Evolutionary conservation across 2,329 filamentous ascomycete genomes (phyloP).

Genomic region (Alternaria arborescens): DNA sequence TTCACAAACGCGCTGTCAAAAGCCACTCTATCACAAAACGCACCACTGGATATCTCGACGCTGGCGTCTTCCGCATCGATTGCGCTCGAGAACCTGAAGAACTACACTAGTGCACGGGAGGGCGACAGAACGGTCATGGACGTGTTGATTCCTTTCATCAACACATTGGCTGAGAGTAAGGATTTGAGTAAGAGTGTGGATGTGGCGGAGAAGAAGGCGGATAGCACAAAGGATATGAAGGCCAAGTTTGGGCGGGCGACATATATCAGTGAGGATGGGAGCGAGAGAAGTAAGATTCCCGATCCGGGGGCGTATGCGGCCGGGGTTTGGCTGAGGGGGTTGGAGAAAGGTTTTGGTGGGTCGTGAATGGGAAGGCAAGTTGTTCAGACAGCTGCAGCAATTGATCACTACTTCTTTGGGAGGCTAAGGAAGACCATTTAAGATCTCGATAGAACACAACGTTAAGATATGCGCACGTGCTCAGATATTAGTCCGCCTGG

Average conservation of each 20-base stretch:
- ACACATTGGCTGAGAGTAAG: conserved; percentile 68
- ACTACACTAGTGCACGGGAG: conserved; percentile 85
- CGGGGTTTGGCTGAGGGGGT: conserved; percentile 79
- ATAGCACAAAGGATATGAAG: conserved; percentile 87
- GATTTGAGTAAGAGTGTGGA: conserved; percentile 75
- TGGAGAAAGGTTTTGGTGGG: conserved; percentile 35
- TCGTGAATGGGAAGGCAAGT: background rate
- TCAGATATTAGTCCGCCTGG: background rate
- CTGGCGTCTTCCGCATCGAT: conserved; percentile 55
- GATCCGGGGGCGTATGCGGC: conserved; percentile 81
- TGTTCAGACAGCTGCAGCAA: background rate
- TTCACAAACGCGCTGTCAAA: conserved; percentile 60
- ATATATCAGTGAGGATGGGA: conserved; percentile 74
- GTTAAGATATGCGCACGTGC: background rate
- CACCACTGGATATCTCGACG: conserved; percentile 45
- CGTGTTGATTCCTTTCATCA: conserved; percentile 86
- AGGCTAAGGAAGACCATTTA: background rate
- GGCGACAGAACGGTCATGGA: conserved; percentile 93
- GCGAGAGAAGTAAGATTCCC: conserved; percentile 61
- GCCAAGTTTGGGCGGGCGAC: conserved; percentile 84
- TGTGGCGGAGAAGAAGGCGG: conserved; percentile 77
- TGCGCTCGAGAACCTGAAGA: conserved; percentile 55
- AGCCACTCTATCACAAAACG: conserved; percentile 34
- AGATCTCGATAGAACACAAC: background rate
- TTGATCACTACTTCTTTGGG: background rate